Conservation (phyloP, 2,329 filamentous ascomycete genomes). For the Aspergillus fumigatiaffinis region DNA sequence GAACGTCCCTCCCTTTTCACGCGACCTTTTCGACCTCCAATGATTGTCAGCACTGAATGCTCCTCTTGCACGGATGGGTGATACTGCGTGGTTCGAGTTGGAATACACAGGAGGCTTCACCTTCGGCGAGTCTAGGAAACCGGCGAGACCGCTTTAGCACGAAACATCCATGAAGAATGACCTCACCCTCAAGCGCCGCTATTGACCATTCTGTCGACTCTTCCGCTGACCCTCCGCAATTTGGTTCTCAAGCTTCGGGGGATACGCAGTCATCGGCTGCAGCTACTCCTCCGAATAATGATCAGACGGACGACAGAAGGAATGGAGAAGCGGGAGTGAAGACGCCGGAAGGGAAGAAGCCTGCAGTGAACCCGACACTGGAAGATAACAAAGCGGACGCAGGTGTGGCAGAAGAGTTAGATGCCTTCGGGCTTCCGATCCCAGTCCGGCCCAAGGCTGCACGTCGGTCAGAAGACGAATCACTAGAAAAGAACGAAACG, state of each 20-base stretch:
- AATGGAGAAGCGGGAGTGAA: slow-evolving; percentile 15
- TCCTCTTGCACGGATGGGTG: slow-evolving; percentile 17
- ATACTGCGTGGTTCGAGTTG: slow-evolving; percentile 6
- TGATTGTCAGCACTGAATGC: not conserved
- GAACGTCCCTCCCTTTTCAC: not conserved
- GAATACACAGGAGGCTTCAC: slow-evolving; percentile 12
- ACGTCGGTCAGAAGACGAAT: slow-evolving; percentile 10
- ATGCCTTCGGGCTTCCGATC: slow-evolving; percentile 40
- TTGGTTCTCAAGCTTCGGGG: slow-evolving; percentile 7
- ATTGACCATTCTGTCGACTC: slow-evolving; percentile 24
- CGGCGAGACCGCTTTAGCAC: slow-evolving; percentile 1
- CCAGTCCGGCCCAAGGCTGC: slow-evolving; percentile 20
- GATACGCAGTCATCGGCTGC: slow-evolving; percentile 12
- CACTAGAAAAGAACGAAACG: slow-evolving; percentile 12
- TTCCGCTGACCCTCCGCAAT: slow-evolving; percentile 13
- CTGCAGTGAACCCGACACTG: not conserved
- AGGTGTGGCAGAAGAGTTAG: slow-evolving; percentile 22
- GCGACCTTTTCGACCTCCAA: not conserved
- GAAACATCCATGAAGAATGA: slow-evolving; percentile 28
- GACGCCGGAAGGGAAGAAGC: too few species aligned
- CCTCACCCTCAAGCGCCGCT: slow-evolving; percentile 24
- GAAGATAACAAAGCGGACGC: slow-evolving; percentile 3
- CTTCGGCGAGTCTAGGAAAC: slow-evolving; percentile 5
- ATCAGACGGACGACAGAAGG: slow-evolving; percentile 6
- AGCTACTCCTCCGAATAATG: slow-evolving; percentile 5